A percentile compares a stretch with the other conserved stretches of the same genome.
These are phyloP conservation scores for Purpureocillium lavendulum DNA, from an alignment of 2,329 filamentous ascomycete genomes.

Conservation along the genomic window DNA sequence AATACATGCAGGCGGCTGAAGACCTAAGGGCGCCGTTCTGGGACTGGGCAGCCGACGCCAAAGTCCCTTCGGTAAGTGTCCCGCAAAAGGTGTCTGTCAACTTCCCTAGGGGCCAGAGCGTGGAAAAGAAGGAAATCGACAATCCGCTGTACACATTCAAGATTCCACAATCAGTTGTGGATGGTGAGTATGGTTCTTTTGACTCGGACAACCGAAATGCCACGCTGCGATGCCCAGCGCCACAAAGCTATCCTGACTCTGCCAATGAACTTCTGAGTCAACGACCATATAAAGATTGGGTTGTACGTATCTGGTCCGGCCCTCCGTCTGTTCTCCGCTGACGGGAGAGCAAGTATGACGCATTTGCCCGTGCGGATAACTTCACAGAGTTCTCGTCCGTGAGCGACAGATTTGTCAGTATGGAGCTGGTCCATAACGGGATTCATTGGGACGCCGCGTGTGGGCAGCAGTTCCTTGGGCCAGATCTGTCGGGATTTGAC, in stretches of 20 bases:
- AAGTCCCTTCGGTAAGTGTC: conserved; percentile 31
- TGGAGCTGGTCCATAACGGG: conserved; percentile 34
- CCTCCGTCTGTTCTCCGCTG: too few relatives aligned
- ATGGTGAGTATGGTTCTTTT: conserved; percentile 27
- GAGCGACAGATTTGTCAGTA: conserved; percentile 25
- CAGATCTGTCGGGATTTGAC: conserved; percentile 33
- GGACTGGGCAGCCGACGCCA: conserved; percentile 40
- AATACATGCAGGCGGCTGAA: conserved; percentile 36
- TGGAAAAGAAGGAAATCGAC: conserved; percentile 23
- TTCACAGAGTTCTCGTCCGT: conserved; percentile 26
- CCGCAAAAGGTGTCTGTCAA: conserved; percentile 27
- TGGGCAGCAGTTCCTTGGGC: conserved; percentile 29
- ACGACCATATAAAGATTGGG: conserved; percentile 27
- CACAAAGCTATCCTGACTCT: conserved; percentile 27
- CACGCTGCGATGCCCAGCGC: conserved; percentile 31
- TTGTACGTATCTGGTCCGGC: conserved; percentile 21
- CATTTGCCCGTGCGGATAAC: conserved; percentile 25
- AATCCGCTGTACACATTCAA: conserved; percentile 46
- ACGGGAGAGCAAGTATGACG: conserved; percentile 25
- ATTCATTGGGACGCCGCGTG: conserved; percentile 31
- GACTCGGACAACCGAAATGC: conserved; percentile 17
- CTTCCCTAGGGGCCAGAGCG: conserved; percentile 25
- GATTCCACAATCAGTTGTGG: conserved; percentile 33
- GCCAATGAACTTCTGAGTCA: conserved; percentile 25
- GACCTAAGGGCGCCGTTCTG: conserved; percentile 41